Conservation (phyloP, 768 basidiomycete species). For the Russula abietina region DNA sequence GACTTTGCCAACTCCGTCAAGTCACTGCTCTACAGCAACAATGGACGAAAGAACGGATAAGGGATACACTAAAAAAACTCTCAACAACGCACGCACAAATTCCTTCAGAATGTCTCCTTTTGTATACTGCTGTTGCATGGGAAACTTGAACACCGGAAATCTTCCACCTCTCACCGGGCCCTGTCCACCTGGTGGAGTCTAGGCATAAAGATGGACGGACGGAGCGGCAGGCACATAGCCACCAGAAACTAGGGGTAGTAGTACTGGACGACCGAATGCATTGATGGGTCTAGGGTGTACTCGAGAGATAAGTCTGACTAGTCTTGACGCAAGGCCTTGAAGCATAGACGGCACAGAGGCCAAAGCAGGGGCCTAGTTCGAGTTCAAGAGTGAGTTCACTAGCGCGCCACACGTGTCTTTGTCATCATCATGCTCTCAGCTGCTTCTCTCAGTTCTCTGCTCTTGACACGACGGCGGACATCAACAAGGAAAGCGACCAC, state of each 20-base stretch:
- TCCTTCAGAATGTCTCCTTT: constrained; percentile 86
- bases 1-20: constrained; percentile 76
- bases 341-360: too few species aligned
- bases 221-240: not conserved
- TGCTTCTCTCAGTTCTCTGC: too few species aligned
- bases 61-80: not conserved
- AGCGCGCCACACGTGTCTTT: not conserved
- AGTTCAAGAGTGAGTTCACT: too few species aligned
- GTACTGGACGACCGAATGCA: not conserved
- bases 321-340: too few species aligned
- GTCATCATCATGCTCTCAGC: not conserved
- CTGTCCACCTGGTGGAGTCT: constrained; percentile 38
- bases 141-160: constrained; percentile 48
- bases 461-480: not conserved
- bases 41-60: not conserved
- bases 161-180: constrained; percentile 39
- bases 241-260: not conserved
- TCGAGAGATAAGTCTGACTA: too few species aligned
- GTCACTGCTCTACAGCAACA: constrained; percentile 57
- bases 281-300: not conserved
- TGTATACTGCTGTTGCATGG: constrained; percentile 52
- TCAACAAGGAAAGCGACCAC: too few species aligned
- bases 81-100: constrained; percentile 42
- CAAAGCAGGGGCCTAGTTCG: too few species aligned
- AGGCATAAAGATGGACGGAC: constrained; percentile 39